Conservation (phyloP, 2,329 filamentous ascomycete genomes). For the Trichoderma pleuroti region DNA sequence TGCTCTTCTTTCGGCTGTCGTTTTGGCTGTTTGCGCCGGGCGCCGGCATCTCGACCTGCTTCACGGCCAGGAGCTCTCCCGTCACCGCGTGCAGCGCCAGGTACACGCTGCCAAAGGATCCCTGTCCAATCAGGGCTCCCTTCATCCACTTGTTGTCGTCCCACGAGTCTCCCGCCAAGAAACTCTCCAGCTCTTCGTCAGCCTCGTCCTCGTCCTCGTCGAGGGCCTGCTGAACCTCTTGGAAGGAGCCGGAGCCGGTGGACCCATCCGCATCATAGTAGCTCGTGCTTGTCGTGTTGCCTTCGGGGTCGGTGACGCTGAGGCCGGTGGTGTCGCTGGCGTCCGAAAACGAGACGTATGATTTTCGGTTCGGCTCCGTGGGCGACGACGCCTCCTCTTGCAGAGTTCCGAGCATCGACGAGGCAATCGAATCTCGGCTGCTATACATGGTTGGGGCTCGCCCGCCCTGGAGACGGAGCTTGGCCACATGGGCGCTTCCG, state of each 20-base stretch:
- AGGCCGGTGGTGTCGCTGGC: constrained; percentile 67
- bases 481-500: constrained; percentile 37
- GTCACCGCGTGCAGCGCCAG: constrained; percentile 93
- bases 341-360: constrained; percentile 85
- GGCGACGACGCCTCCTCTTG: constrained; percentile 87
- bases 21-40: constrained; percentile 73
- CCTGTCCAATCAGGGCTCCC: constrained; percentile 92
- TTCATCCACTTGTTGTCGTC: constrained; percentile 99
- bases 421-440: constrained; percentile 84
- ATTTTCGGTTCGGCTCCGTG: constrained; percentile 84
- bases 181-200: constrained; percentile 85
- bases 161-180: constrained; percentile 89
- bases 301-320: constrained; percentile 73
- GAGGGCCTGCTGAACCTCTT: constrained; percentile 79
- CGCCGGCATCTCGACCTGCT: constrained; percentile 89
- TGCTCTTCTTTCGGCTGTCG: constrained; percentile 91
- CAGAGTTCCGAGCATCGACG: constrained; percentile 81
- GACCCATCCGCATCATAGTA: constrained; percentile 82
- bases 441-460: constrained; percentile 46
- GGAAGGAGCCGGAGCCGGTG: constrained; percentile 68
- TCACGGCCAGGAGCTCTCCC: constrained; percentile 94
- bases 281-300: constrained; percentile 66
- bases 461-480: constrained; percentile 48
- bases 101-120: constrained; percentile 94
- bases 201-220: constrained; percentile 88